Base-by-base conservation (phyloP, 768 basidiomycete genomes). In the Hygrophorus russula region DNA sequence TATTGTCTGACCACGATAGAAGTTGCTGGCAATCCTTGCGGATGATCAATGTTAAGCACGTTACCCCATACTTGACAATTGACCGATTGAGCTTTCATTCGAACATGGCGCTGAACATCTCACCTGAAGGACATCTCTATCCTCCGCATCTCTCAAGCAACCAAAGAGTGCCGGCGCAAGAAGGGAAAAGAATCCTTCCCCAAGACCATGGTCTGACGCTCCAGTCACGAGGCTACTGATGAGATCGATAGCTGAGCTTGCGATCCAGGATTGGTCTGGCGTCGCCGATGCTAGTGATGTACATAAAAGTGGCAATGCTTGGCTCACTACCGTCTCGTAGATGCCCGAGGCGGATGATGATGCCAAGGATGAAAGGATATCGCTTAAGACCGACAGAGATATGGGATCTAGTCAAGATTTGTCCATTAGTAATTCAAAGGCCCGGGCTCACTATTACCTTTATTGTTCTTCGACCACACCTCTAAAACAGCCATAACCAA, bases 1-100 rank as follows among this genome's bases (percentile, higher is more conserved):
- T 68, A 0, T 64, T 49, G 50, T 85, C 80, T 19, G 61, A 68
- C 89, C 91, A 97, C 1, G 73, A 64, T 4, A 94, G 59, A 6
- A 98, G 63, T 56, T 93, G 92, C 20, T 71, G 65, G 51, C 79
- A 79, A 53, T 93, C 92, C 64, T 92, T 97, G 31, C 91, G 80
- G 40, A 97, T 74, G 30, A 96, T 67, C 24, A 81, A 63, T 0
- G 91, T 96, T 14, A 99, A 67, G 46, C 86, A 83, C 14, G 74
- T 60, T 35, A 93, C 77, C 7, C 87, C 87, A 51, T 88, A 88
- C 90, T n/a, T 92, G 51, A 3, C 32, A 14, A 28, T 42, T 42
- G 8, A 45, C 15, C 15, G 15, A 45, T 41, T 28, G n/a, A 38
- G 4, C 10, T 29, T 32, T 24, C 15, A 36, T 27, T 5, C 41